Evolutionary conservation across 2,329 filamentous ascomycete species (phyloP).

Genomic region (Penicillium frequentans): DNA sequence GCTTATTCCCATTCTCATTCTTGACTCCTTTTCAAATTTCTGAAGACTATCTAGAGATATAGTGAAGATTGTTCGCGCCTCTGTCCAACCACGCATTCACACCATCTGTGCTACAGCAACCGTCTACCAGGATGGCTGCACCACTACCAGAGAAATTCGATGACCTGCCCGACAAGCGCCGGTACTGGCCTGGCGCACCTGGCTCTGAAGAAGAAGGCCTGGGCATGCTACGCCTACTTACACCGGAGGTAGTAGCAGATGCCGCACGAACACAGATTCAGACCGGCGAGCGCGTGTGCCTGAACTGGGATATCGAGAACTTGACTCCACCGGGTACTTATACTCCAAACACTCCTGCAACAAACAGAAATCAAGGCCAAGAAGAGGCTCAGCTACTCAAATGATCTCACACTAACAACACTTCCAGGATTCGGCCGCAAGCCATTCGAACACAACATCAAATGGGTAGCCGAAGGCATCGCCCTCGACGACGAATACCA

Average conservation of each 20-base stretch:
- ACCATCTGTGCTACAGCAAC: not conserved
- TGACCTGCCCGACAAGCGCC: constrained; percentile 50
- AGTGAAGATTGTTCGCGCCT: not conserved
- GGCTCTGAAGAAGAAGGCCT: constrained; percentile 55
- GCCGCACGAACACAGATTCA: constrained; percentile 54
- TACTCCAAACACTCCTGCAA: not conserved
- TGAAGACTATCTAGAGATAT: not conserved
- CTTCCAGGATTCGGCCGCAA: constrained; percentile 52
- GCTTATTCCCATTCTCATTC: not conserved
- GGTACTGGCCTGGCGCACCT: constrained; percentile 50
- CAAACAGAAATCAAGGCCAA: not conserved
- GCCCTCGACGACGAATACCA: constrained; percentile 53
- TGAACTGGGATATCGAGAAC: constrained; percentile 60
- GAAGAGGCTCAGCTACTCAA: no score
- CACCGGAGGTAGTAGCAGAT: constrained; percentile 52
- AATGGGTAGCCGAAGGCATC: constrained; percentile 44
- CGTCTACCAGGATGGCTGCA: not conserved
- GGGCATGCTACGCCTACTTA: constrained; percentile 54
- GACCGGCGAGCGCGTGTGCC: constrained; percentile 53
- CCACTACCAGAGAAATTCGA: constrained; percentile 34
- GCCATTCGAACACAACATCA: constrained; percentile 55
- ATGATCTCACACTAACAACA: not conserved
- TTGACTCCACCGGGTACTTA: constrained; percentile 44
- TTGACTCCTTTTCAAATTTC: not conserved
- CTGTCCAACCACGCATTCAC: not conserved